Conservation (phyloP, 2,329 filamentous ascomycete genomes). For the Colletotrichum lentis region DNA sequence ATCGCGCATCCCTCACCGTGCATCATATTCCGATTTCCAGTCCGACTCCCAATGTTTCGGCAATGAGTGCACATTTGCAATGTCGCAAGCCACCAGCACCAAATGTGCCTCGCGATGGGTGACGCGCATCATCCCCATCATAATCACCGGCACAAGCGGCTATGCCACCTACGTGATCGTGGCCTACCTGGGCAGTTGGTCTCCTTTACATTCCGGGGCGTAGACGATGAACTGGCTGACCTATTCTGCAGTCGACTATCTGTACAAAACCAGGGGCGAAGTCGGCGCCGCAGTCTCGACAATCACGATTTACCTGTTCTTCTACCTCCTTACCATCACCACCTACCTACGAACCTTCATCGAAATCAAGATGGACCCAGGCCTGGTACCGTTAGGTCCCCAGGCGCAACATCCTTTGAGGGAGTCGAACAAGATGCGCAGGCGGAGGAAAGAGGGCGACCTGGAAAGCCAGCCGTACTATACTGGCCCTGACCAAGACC, state of each 20-base stretch:
- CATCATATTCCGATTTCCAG: not conserved
- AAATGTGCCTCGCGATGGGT: conserved; percentile 63
- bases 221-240: not conserved
- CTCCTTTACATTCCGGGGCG: conserved; percentile 9
- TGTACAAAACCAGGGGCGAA: conserved; percentile 62
- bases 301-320: conserved; percentile 75
- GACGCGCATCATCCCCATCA: conserved; percentile 72
- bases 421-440: conserved; percentile 39
- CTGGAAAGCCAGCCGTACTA: conserved; percentile 48
- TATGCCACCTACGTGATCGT: conserved; percentile 78
- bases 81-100: conserved; percentile 44
- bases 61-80: conserved; percentile 26
- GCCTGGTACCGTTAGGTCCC: conserved; percentile 71
- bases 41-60: conserved; percentile 2
- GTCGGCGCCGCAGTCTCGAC: conserved; percentile 71
- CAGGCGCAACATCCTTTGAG: conserved; percentile 33
- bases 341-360: conserved; percentile 77
- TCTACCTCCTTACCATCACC: conserved; percentile 71
- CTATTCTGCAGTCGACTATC: conserved; percentile 69
- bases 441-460: conserved; percentile 43
- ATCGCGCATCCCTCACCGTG: not conserved
- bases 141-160: conserved; percentile 71
- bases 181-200: conserved; percentile 72
- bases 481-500: conserved; percentile 54
- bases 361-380: conserved; percentile 74